Percentiles rank a stretch among this genome's conserved stretches.
These are phyloP conservation scores for Westerdykella aurantiaca DNA, from an alignment of 2,329 filamentous ascomycete species.

Conservation along the genomic window DNA sequence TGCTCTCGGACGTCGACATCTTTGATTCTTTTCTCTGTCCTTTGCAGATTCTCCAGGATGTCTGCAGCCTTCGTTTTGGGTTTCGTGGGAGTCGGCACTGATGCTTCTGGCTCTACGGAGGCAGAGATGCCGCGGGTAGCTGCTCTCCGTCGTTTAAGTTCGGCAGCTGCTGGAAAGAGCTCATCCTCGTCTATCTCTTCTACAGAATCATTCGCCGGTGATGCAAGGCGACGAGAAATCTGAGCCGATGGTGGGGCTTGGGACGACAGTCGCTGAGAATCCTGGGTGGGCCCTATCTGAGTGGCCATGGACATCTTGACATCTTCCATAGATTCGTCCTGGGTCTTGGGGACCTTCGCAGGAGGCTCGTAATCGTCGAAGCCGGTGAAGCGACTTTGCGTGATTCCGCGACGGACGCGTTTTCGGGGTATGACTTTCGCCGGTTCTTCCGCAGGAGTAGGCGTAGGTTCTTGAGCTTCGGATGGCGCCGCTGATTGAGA, in stretches of 20 bases:
- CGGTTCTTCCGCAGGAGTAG: conserved; percentile 14
- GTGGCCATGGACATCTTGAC: conserved; percentile 32
- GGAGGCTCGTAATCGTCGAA: conserved; percentile 56
- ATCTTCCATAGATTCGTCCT: conserved; percentile 8
- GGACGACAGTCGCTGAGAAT: conserved; percentile 23
- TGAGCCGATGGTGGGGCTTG: conserved; percentile 16
- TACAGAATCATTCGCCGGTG: conserved; percentile 22
- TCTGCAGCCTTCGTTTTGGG: conserved; percentile 14
- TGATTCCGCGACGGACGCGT: conserved; percentile 33
- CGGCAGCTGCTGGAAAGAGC: conserved; percentile 69
- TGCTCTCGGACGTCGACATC: conserved; percentile 56
- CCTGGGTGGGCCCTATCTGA: conserved; percentile 9
- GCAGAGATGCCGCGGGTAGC: conserved; percentile 24
- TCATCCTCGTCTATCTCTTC: conserved; percentile 43
- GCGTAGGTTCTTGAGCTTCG: conserved; percentile 13
- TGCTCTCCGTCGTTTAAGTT: conserved; percentile 67
- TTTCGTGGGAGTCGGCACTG: conserved; percentile 33
- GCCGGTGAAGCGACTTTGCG: conserved; percentile 59
- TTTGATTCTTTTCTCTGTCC: conserved; percentile 43
- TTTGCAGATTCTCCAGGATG: conserved; percentile 41
- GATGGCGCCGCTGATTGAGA: conserved; percentile 14
- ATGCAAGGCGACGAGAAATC: conserved; percentile 12
- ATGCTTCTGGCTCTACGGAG: conserved; percentile 22
- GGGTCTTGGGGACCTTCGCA: conserved; percentile 24
- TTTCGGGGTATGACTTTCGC: conserved; percentile 25